Percentiles rank a stretch among this genome's conserved stretches.
Conservation (phyloP, 257 asterid species). For the Solanum etuberosum region DNA sequence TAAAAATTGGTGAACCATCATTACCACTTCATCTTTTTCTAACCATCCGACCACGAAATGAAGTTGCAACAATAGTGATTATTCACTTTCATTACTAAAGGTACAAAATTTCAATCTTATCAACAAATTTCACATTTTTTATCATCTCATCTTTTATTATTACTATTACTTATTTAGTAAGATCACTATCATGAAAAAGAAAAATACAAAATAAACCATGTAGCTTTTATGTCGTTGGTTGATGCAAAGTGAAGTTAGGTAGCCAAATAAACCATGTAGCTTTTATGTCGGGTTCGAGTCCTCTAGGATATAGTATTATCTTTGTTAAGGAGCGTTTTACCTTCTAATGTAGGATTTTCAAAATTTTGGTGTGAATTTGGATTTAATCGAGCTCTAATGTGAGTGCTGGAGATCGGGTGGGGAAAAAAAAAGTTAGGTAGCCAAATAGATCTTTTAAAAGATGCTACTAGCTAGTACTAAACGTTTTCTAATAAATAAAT, state of each 20-base stretch:
- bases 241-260: background rate
- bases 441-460: background rate
- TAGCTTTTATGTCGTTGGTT: background rate
- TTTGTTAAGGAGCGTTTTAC: too few species aligned
- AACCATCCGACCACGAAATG: background rate
- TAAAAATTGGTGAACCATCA: background rate
- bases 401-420: too few species aligned
- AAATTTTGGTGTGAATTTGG: too few species aligned
- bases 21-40: background rate
- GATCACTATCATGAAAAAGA: background rate
- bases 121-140: background rate
- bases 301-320: too few species aligned
- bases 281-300: background rate
- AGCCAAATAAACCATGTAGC: background rate
- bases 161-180: background rate
- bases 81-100: background rate
- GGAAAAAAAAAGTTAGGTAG: background rate
- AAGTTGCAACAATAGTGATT: background rate
- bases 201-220: background rate
- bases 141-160: background rate
- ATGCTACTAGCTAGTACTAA: background rate
- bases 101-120: background rate
- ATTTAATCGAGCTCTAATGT: too few species aligned
- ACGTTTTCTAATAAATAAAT: too few species aligned
- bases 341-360: accelerated